Conservation (phyloP, 441 rosid genomes). For the Populus hybrid region DNA sequence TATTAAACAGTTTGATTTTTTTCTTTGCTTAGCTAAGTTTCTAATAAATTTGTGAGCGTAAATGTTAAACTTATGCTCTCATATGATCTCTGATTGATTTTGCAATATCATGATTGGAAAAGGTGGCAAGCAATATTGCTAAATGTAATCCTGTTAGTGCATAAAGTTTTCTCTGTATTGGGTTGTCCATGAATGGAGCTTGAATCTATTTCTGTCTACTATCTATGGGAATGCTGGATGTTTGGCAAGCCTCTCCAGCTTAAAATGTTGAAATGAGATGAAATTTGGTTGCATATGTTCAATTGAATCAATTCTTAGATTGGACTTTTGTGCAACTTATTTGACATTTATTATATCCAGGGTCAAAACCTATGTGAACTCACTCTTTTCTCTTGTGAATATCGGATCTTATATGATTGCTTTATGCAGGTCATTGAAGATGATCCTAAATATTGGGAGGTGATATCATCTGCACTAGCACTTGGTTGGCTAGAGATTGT, state of each 20-base stretch:
- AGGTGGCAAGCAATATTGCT: background rate
- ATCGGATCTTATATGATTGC: conserved; percentile 13
- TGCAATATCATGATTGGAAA: background rate
- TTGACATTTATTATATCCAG: background rate
- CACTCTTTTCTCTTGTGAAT: background rate
- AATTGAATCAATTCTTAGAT: background rate
- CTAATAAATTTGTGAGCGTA: background rate
- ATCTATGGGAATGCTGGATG: background rate
- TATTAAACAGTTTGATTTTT: background rate
- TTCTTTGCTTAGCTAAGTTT: background rate
- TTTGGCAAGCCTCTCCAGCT: background rate
- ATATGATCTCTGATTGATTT: background rate
- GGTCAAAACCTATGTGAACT: background rate
- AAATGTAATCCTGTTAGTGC: background rate
- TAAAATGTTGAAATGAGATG: background rate
- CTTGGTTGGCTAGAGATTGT: conserved; percentile 95
- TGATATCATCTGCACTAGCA: conserved; percentile 71
- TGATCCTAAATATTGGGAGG: conserved; percentile 82
- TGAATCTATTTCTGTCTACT: background rate
- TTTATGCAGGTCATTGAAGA: conserved; percentile 71
- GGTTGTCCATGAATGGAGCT: background rate
- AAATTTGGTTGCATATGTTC: background rate
- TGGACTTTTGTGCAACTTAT: background rate
- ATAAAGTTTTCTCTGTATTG: background rate
- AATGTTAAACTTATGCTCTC: background rate